Base-by-base conservation (phyloP, 345 rosid genomes). In the Zanthoxylum bungeanum region DNA sequence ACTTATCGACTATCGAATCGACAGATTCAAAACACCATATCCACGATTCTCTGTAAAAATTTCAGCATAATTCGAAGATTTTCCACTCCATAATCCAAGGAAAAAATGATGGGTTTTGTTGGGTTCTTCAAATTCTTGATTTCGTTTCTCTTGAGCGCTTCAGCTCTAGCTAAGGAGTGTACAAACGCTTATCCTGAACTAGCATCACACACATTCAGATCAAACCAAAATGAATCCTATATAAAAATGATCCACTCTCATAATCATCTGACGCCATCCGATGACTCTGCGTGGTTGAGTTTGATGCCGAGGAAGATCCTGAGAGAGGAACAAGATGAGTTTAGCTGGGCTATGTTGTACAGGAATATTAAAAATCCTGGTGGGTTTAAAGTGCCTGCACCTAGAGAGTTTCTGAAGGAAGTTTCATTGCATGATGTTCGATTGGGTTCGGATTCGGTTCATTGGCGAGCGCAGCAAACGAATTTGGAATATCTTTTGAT, bases 381-480 rank as follows among this genome's bases (percentile, higher is more conserved):
- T 4, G 28, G 49, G 28, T 49, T 65, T 66, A 27, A 63, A 17
- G 7, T 42, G 39, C 71, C 72, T 10, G 49, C 12, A 44, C 4
- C 49, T 44, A 80, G 77, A 16, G 69, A 53, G 14, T 82, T 84
- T 66, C 84, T 86, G 12, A 69, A 69, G 44, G 90, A 86, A 76
- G 80, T 86, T 9, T 75, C 86, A 0, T 28, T 86, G 72, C 82
- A 81, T 61, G 73, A 77, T 62, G 91, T 86, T 65, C 78, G 81
- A 31, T 72, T 86, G 82, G 82, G 79, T 63, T 58, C 79, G 4
- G 53, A 77, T 55, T 86, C 91, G 12, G 30, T 81, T 25, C 86
- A 84, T 7, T 79, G 86, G 88, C 28, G 71, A 49, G 83, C 84
- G 2, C 88, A 84, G 50, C 88, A 82, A 50, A 86, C 91, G 5